Percentiles rank a stretch among this genome's conserved stretches.
Conservation (phyloP, 2,329 filamentous ascomycete species). For the Alternaria metachromatica region DNA sequence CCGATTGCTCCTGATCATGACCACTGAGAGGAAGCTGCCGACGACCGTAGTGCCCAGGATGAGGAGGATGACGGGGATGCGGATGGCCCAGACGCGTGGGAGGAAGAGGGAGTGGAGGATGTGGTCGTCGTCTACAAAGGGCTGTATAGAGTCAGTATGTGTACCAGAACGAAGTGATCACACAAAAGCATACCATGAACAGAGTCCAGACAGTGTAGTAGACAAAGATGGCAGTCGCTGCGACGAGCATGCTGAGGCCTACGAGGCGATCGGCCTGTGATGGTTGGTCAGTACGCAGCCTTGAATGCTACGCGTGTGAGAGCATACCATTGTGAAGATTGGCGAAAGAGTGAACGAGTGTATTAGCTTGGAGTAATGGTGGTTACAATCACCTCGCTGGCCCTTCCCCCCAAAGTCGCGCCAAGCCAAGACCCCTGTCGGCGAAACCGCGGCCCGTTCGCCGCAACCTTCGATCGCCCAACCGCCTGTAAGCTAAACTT, state of each 20-base stretch:
- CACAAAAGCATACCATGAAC: conserved; percentile 75
- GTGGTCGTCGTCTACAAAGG: conserved; percentile 95
- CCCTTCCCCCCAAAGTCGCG: conserved; percentile 20
- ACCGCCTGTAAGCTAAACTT: conserved; percentile 30
- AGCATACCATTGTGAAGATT: conserved; percentile 39
- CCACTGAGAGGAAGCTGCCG: conserved; percentile 91
- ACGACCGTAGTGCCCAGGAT: conserved; percentile 92
- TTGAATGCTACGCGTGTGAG: not conserved
- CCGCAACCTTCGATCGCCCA: conserved; percentile 11
- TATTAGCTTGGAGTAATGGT: conserved; percentile 14
- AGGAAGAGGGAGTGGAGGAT: conserved; percentile 94
- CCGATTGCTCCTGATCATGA: conserved; percentile 98
- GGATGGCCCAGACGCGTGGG: conserved; percentile 97
- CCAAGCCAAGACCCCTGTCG: conserved; percentile 21
- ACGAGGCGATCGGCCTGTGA: conserved; percentile 86
- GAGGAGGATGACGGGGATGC: conserved; percentile 95
- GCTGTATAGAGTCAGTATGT: conserved; percentile 60
- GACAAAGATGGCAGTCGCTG: conserved; percentile 74
- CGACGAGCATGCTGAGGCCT: conserved; percentile 77
- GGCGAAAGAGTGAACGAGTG: conserved; percentile 22
- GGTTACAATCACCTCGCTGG: conserved; percentile 26
- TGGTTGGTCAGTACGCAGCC: conserved; percentile 6
- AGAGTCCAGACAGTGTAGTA: conserved; percentile 99
- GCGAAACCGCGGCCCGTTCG: conserved; percentile 23
- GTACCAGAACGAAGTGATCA: not conserved